These are phyloP conservation scores for Globisporangium okanoganense DNA, from an alignment of 352 stramenopile species.

Conservation along the genomic window DNA sequence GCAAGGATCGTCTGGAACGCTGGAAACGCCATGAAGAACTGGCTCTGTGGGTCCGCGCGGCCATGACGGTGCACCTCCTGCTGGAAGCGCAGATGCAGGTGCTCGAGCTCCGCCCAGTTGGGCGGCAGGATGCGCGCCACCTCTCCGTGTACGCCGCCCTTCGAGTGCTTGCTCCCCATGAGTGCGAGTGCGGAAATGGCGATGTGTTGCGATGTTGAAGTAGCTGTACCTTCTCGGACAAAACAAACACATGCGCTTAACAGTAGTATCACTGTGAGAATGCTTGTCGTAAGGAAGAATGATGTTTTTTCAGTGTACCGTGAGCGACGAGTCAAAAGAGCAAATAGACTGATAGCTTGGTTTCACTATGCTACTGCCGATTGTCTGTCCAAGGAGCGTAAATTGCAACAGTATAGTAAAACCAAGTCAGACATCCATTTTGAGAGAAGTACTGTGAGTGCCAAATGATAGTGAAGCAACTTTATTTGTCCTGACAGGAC, in stretches of 20 bases:
- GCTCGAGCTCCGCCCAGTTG: constrained; percentile 51
- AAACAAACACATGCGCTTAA: too few relatives aligned
- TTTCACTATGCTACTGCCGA: background rate
- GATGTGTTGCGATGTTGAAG: constrained; percentile 18
- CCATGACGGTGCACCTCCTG: constrained; percentile 43
- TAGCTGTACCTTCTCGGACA: too few relatives aligned
- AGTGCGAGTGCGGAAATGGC: background rate
- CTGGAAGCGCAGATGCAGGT: constrained; percentile 54
- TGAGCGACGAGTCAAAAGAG: too few relatives aligned
- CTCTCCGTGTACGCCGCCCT: constrained; percentile 29
- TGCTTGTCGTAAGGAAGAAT: too few relatives aligned
- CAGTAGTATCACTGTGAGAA: too few relatives aligned
- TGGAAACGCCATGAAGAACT: constrained; percentile 53
- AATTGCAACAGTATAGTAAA: background rate
- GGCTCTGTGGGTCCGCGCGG: constrained; percentile 21
- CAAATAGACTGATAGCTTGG: background rate
- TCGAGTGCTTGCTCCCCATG: constrained; percentile 64
- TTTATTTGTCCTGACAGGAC: constrained; percentile 6
- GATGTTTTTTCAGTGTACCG: too few relatives aligned
- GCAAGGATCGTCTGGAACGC: constrained; percentile 45
- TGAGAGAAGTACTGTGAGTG: background rate
- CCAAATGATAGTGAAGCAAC: background rate
- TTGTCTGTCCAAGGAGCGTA: background rate
- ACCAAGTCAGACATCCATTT: background rate
- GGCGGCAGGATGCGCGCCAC: constrained; percentile 41